A percentile compares a stretch with the other conserved stretches of the same genome.
These are phyloP conservation scores for Clarireedia homoeocarpa DNA, from an alignment of 2,329 filamentous ascomycete species.

Conservation along the genomic window DNA sequence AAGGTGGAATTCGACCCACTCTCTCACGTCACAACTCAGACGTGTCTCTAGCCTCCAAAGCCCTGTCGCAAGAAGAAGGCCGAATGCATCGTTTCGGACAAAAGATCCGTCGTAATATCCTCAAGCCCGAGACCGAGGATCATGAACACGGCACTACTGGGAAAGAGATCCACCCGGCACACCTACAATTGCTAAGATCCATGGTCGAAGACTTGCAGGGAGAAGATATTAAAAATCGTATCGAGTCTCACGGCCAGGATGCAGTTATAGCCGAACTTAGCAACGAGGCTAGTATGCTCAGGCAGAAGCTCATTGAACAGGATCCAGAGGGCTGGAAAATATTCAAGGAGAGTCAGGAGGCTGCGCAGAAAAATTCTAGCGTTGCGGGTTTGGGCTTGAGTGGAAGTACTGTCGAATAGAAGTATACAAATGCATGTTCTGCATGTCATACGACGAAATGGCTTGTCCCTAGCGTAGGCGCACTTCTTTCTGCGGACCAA, in stretches of 20 bases:
- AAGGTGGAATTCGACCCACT: slow-evolving; percentile 32
- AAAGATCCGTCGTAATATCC: slow-evolving; percentile 54
- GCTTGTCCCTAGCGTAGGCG: background rate
- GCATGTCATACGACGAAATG: background rate
- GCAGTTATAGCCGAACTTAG: slow-evolving; percentile 52
- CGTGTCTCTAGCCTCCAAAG: slow-evolving; percentile 58
- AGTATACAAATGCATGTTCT: background rate
- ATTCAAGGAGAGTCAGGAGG: slow-evolving; percentile 53
- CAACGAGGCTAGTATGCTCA: slow-evolving; percentile 35
- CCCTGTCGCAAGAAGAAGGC: slow-evolving; percentile 60
- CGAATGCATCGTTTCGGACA: slow-evolving; percentile 62
- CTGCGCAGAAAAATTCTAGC: slow-evolving; percentile 21
- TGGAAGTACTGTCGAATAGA: slow-evolving; percentile 20
- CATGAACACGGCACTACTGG: slow-evolving; percentile 34
- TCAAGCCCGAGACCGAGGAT: slow-evolving; percentile 33
- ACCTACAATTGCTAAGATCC: slow-evolving; percentile 44
- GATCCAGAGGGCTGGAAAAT: slow-evolving; percentile 60
- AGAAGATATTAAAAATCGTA: slow-evolving; percentile 45
- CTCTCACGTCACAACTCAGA: slow-evolving; percentile 55
- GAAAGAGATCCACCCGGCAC: slow-evolving; percentile 25
- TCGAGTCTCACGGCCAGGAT: slow-evolving; percentile 44
- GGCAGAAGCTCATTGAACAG: slow-evolving; percentile 44
- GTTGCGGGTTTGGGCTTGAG: slow-evolving; percentile 14
- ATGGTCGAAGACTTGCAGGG: slow-evolving; percentile 57
- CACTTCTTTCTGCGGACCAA: background rate